These are phyloP conservation scores for Candida silvatica DNA, from an alignment of 805 yeast genomes.

Conservation along the genomic window DNA sequence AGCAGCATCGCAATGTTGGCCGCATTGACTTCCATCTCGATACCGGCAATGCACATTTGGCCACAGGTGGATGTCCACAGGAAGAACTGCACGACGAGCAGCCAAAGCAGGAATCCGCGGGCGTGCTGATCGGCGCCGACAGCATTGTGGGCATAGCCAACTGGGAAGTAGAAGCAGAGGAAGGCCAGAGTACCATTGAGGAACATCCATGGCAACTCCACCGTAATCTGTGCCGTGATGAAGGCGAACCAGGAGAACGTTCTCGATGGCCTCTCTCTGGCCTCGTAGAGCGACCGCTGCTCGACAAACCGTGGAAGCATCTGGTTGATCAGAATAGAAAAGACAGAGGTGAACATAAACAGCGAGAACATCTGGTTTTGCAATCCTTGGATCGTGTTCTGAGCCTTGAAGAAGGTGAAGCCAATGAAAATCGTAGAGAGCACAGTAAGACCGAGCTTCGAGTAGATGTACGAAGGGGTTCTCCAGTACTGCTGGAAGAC, in stretches of 20 bases:
- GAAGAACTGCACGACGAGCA: constrained; percentile 33
- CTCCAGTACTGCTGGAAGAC: constrained; percentile 54
- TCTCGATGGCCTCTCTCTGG: constrained; percentile 61
- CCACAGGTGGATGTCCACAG: constrained; percentile 48
- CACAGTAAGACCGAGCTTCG: constrained; percentile 41
- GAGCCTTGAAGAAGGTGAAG: constrained; percentile 57
- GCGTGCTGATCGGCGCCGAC: constrained; percentile 33
- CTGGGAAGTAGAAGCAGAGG: constrained; percentile 61
- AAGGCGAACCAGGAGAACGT: constrained; percentile 59
- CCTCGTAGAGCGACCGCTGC: constrained; percentile 59
- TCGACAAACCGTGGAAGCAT: constrained; percentile 47
- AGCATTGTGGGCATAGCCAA: constrained; percentile 56
- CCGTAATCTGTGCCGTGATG: constrained; percentile 48
- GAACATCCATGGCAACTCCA: constrained; percentile 56
- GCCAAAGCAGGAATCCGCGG: constrained; percentile 42
- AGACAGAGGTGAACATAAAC: constrained; percentile 52
- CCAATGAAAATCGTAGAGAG: constrained; percentile 52
- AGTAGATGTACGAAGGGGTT: constrained; percentile 48
- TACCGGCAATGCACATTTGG: constrained; percentile 45
- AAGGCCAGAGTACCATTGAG: constrained; percentile 50
- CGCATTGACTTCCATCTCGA: constrained; percentile 48
- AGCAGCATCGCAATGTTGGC: constrained; percentile 47
- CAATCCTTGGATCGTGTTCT: constrained; percentile 48
- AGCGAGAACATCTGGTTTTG: constrained; percentile 75
- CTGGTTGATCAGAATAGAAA: constrained; percentile 50